phyloP scores from a whole-genome alignment of 768 basidiomycete species.

The Calocybe cyanea region DNA sequence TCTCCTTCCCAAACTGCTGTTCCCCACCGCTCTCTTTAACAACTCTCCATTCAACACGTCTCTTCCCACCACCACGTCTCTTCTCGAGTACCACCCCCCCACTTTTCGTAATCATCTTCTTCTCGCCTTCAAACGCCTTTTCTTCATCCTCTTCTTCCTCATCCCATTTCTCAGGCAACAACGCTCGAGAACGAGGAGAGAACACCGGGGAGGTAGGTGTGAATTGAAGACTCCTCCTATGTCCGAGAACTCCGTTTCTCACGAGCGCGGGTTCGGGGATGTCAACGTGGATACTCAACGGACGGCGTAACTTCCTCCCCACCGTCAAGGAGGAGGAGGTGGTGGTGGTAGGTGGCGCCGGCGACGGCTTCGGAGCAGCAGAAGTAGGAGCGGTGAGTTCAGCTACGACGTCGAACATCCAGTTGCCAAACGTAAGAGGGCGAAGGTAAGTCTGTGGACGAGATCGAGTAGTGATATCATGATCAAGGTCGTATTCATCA shows the following conservation, averaged over 20 bases:
- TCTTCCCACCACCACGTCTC: not conserved
- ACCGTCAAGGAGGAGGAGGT: not conserved
- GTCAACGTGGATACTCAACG: conserved; percentile 23
- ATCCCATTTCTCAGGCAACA: too few species aligned
- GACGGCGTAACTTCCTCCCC: conserved; percentile 14
- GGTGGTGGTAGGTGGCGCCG: conserved; percentile 1
- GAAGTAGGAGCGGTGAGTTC: conserved; percentile 43
- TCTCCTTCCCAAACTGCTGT: conserved; percentile 38
- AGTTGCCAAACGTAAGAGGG: conserved; percentile 64
- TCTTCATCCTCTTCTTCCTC: too few species aligned
- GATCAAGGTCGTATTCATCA: conserved; percentile 24
- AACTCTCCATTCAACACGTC: not conserved
- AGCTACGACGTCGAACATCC: conserved; percentile 81
- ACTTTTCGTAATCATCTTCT: too few species aligned
- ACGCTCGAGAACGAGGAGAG: too few species aligned
- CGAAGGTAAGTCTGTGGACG: conserved; percentile 41
- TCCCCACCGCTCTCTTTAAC: not conserved
- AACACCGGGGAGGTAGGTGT: too few species aligned
- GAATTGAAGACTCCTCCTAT: too few species aligned
- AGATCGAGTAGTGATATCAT: conserved; percentile 1
- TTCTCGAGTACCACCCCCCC: too few species aligned
- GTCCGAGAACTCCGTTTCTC: too few species aligned
- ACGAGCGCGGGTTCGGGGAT: conserved; percentile 7
- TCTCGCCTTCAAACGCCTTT: too few species aligned
- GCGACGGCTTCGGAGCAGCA: conserved; percentile 16